phyloP scores from a whole-genome alignment of 2,329 filamentous ascomycete genomes.

The Cryoendolithus antarcticus region DNA sequence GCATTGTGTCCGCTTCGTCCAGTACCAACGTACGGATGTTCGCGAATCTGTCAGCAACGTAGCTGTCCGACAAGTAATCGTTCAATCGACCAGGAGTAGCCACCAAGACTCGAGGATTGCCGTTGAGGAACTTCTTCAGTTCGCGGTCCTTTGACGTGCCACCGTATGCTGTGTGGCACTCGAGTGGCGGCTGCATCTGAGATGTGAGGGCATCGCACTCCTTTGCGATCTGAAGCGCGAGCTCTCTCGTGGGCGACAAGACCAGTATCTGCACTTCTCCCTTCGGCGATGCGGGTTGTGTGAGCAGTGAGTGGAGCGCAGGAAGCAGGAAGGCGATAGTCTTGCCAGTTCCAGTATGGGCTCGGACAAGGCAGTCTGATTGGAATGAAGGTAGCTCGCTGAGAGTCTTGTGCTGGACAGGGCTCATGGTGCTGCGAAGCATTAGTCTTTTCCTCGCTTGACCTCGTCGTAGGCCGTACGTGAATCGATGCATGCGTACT shows the following conservation, averaged over 20 bases:
- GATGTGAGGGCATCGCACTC: slow-evolving; percentile 80
- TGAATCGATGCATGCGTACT: slow-evolving; percentile 4
- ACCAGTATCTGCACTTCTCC: slow-evolving; percentile 82
- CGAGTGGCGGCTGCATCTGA: slow-evolving; percentile 71
- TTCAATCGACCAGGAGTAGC: slow-evolving; percentile 77
- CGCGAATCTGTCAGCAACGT: slow-evolving; percentile 33
- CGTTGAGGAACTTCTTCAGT: slow-evolving; percentile 50
- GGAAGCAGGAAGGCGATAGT: slow-evolving; percentile 86
- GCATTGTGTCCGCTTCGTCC: slow-evolving; percentile 78
- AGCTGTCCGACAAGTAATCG: slow-evolving; percentile 65
- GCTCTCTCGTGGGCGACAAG: slow-evolving; percentile 61
- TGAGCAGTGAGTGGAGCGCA: slow-evolving; percentile 72
- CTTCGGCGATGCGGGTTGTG: slow-evolving; percentile 55
- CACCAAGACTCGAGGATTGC: slow-evolving; percentile 78
- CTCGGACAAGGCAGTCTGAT: slow-evolving; percentile 46
- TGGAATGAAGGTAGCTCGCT: slow-evolving; percentile 37
- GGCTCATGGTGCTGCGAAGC: slow-evolving; percentile 33
- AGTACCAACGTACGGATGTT: slow-evolving; percentile 34
- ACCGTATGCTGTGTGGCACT: slow-evolving; percentile 55
- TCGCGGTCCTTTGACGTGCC: slow-evolving; percentile 71
- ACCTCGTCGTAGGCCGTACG: slow-evolving; percentile 1
- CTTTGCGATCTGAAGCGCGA: slow-evolving; percentile 49
- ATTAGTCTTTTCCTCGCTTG: not conserved
- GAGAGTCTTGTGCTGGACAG: slow-evolving; percentile 43
- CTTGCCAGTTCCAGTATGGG: slow-evolving; percentile 87